Percentiles rank a stretch among this genome's conserved stretches.
phyloP scores from a whole-genome alignment of 768 basidiomycete genomes.

The Tulasnella calospora region DNA sequence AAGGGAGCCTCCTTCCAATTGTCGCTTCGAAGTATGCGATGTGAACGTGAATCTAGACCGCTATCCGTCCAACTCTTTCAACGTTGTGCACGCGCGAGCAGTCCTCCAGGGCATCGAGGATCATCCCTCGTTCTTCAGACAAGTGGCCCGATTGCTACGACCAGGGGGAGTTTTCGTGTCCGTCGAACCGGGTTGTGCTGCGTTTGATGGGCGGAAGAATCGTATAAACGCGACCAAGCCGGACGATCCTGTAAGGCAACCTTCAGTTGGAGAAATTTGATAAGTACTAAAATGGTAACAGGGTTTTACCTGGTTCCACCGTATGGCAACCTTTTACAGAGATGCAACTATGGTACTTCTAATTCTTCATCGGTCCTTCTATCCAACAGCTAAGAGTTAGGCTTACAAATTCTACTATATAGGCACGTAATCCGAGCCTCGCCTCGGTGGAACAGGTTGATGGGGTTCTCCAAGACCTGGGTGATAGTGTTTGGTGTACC shows the following conservation, averaged over 20 bases:
- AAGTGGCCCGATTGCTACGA: neutral
- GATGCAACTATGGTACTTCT: neutral
- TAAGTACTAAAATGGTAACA: neutral
- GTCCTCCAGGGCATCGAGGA: neutral
- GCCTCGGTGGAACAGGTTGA: neutral
- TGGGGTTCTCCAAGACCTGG: neutral
- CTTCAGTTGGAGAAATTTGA: neutral
- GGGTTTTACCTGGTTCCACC: neutral
- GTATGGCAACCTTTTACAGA: neutral
- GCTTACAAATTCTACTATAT: neutral
- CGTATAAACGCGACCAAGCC: neutral
- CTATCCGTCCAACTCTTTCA: neutral
- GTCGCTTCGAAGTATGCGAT: slow-evolving; percentile 1
- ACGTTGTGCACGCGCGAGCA: neutral
- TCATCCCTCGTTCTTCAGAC: neutral
- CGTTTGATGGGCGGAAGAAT: neutral
- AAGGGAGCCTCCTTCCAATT: neutral
- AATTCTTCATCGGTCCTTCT: neutral
- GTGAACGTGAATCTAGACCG: neutral
- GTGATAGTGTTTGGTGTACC: neutral
- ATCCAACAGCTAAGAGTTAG: neutral
- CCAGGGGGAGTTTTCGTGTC: neutral
- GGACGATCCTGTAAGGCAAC: neutral
- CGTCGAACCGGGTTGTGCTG: neutral
- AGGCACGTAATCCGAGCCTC: neutral